These are phyloP conservation scores for Lentinula guzmanii DNA, from an alignment of 768 basidiomycete species.

Conservation along the genomic window DNA sequence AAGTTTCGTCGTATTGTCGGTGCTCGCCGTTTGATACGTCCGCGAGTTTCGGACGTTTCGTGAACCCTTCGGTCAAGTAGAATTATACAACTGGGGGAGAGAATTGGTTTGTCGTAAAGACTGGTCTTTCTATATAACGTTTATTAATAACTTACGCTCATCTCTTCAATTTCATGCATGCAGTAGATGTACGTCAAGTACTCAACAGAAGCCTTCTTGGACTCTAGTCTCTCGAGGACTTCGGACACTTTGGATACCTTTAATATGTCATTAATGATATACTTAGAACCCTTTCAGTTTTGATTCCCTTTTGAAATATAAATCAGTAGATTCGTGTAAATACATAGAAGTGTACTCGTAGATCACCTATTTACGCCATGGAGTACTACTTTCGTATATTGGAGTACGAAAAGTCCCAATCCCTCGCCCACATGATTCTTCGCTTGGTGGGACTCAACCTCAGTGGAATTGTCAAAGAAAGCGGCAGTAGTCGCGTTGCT, in stretches of 20 bases:
- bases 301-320: not conserved
- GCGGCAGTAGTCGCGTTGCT: not conserved
- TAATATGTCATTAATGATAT: not conserved
- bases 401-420: no score
- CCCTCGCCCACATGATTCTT: no score
- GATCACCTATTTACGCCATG: no score
- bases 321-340: not conserved
- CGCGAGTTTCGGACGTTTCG: not conserved
- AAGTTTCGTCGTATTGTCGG: not conserved
- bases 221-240: not conserved
- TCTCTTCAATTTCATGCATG: not conserved
- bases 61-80: not conserved
- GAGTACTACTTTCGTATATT: no score
- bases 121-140: not conserved
- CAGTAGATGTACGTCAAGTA: not conserved
- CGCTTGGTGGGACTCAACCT: no score
- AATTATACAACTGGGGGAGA: not conserved
- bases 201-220: not conserved
- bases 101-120: not conserved
- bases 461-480: not conserved
- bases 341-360: not conserved
- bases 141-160: not conserved
- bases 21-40: not conserved
- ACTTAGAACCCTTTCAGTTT: not conserved
- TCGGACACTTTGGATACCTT: not conserved